Percentiles rank a stretch among this genome's conserved stretches.
Evolutionary conservation across 1,139 yeast genomes (phyloP).

Genomic region (Pichia sp.): DNA sequence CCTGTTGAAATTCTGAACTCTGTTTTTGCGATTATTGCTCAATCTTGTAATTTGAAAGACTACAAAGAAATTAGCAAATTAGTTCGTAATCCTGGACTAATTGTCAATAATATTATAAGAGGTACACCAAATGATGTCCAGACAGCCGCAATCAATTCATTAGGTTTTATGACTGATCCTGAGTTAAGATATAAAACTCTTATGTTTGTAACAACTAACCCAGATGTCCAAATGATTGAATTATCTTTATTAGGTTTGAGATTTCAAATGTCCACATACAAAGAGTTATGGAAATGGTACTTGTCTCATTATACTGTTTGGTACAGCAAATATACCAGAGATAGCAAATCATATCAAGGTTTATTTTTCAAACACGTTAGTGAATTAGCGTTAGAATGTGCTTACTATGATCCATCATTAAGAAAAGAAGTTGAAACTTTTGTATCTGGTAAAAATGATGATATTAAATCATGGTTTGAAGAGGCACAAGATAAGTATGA

Average conservation of each 20-base stretch:
- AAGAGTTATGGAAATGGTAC: conserved; percentile 49
- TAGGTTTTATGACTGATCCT: conserved; percentile 41
- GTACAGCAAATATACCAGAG: conserved; percentile 35
- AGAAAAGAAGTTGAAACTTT: conserved; percentile 19
- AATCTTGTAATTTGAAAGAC: conserved; percentile 38
- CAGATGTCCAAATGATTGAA: conserved; percentile 49
- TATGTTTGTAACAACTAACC: conserved; percentile 49
- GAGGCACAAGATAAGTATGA: conserved; percentile 17
- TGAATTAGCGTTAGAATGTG: conserved; percentile 24
- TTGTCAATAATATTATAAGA: conserved; percentile 28
- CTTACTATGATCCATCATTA: conserved; percentile 19
- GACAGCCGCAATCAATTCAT: conserved; percentile 46
- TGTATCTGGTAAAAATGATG: conserved; percentile 7
- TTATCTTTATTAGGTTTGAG: conserved; percentile 47
- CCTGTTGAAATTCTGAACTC: conserved; percentile 43
- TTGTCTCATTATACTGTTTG: conserved; percentile 44
- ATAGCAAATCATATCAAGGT: conserved; percentile 16
- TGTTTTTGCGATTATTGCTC: conserved; percentile 31
- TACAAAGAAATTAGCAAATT: conserved; percentile 52
- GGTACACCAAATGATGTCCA: conserved; percentile 34
- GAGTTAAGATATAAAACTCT: conserved; percentile 47
- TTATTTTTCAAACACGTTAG: conserved; percentile 21
- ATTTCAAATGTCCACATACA: conserved; percentile 26
- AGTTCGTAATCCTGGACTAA: conserved; percentile 42
- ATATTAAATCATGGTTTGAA: conserved; percentile 18